Conservation (phyloP, 345 rosid species). For the Streptanthus diversifolius region DNA sequence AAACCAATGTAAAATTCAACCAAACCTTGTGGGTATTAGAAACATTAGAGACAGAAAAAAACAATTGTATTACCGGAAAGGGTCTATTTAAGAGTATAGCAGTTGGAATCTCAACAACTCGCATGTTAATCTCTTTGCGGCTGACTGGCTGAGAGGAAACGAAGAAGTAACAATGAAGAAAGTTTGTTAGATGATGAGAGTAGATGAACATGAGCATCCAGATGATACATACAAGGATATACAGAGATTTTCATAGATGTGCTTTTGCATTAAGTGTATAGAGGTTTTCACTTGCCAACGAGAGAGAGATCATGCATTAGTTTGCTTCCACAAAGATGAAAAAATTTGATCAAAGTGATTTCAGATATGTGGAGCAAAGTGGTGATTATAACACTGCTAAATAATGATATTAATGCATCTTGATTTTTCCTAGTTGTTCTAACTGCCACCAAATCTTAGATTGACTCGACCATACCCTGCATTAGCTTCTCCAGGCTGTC, state of each 20-base stretch:
- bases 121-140: constrained; percentile 70
- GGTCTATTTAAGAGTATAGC: constrained; percentile 59
- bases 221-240: constrained; percentile 2
- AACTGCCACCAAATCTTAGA: constrained; percentile 2
- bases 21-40: background rate
- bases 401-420: background rate
- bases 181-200: background rate
- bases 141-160: constrained; percentile 48
- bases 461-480: constrained; percentile 2
- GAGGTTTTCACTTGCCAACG: background rate
- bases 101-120: constrained; percentile 57
- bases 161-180: background rate
- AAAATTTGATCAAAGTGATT: background rate
- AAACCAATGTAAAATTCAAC: constrained; percentile 17
- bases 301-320: background rate
- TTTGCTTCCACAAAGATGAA: background rate
- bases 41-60: background rate
- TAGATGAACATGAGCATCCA: constrained; percentile 7
- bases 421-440: constrained; percentile 17
- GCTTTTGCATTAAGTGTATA: background rate
- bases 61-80: constrained; percentile 49
- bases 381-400: constrained; percentile 7
- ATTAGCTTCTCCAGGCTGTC: background rate
- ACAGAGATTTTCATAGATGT: background rate
- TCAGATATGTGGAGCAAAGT: constrained; percentile 9